Base-by-base conservation (phyloP, 148 eudicot species). In the Vaccinium macrocarpon region DNA sequence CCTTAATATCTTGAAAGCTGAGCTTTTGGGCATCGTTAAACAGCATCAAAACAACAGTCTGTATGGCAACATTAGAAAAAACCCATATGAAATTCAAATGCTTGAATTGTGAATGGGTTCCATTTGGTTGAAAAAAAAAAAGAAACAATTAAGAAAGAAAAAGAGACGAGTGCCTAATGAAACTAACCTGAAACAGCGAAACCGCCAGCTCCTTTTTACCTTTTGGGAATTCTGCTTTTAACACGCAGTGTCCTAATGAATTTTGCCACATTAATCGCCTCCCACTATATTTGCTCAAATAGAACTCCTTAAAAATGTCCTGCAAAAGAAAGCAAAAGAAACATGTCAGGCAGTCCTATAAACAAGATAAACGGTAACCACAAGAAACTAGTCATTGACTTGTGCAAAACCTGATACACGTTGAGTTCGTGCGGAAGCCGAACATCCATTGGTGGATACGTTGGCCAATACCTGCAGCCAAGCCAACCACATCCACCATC, bases 221-320 rank as follows among this genome's bases (percentile, higher is more conserved):
- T 83, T 92, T 96, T 0, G 92, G 91, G 86, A 94, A 96, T 61
- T 94, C 97, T 73, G 96, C 97, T 88, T 96, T 96, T 68, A 96
- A 85, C 53, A 96, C 98, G 87, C 98, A 96, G 82, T 95, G 99
- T 68, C 99, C 98, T 66, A 96, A 91, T 81, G 99, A 94, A 84
- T 94, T 96, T 87, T 96, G 98, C 98, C 99, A 95, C 98, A 96
- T 96, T 89, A 96, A 91, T 82, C 99, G 91, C 89, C 99, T 91
- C 71, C 99, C 99, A 86, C 95, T 93, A 85, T 96, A 91, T 86
- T 96, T 94, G 87, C 98, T 96, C 64, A 96, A 92, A 90, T 96
- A 96, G 75, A 96, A 96, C 81, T 94, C 98, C 91, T 95, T 96
- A 52, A 96, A 96, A 56, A 96, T 96, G 85, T 96, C 99, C 99